Base-by-base conservation (phyloP, 2,329 filamentous ascomycete genomes). In the Grosmannia penicillata region DNA sequence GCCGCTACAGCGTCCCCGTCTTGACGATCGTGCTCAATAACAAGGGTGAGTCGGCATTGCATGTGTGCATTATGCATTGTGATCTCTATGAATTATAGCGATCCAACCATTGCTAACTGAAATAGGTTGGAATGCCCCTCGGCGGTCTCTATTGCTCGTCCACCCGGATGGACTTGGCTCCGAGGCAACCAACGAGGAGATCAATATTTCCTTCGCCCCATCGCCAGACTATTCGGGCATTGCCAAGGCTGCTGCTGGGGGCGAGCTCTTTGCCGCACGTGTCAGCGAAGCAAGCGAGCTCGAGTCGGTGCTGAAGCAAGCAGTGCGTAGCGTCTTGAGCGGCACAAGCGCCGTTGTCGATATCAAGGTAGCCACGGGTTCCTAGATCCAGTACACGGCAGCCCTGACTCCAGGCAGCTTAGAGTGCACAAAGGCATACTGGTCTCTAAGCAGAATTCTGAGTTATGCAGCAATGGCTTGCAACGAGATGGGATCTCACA, bases 171-270 rank as follows among this genome's bases (percentile, higher is more conserved):
- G 72, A 0, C 51, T 66, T 3, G 71, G 65, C 1, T 65, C 70
- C 21, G 59, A 54, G 47, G 68, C 68, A 1, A 66, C 60, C n/a
- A 75, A 75, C 50, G 70, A 73, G 41, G 73, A 76, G 50, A 66
- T 75, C 46, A 75, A 75, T 48, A 75, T 76, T 45, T 70, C 68
- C 1, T 75, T 77, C 43, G 59, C 63, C 21, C 73, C 73, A 0
- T 58, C 61, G 5, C 73, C 72, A 0, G 69, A 77, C 51, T 77
- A 72, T 47, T 53, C 68, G 1, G 72, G 70, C 27, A 74, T 77
- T 36, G 73, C 72, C 17, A 72, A 72, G 56, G 72, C 72, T 1
- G 70, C 72, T 0, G 66, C 68, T 0, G 68, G 65, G 2, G 71
- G 71, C 7, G 60, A 71, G 17, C 53, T 74, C 8, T 65, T 65